These are phyloP conservation scores for Fomitopsis betulina DNA, from an alignment of 1,284 basidiomycete species.

Conservation along the genomic window DNA sequence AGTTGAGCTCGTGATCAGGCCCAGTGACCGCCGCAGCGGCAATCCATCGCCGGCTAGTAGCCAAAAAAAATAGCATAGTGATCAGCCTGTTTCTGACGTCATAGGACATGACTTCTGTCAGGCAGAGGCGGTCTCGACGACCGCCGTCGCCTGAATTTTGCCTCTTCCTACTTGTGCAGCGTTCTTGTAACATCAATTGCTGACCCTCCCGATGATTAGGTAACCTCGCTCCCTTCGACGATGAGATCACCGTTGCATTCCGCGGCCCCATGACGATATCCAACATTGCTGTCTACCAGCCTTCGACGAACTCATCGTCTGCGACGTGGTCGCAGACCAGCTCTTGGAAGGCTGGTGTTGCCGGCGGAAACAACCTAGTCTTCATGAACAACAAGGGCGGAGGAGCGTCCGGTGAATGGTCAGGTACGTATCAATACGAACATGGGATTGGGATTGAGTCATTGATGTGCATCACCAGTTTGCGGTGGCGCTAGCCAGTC, in stretches of 20 bases:
- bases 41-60: no score
- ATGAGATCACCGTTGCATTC: conserved; percentile 27
- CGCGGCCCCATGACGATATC: conserved; percentile 27
- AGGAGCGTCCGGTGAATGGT: conserved; percentile 22
- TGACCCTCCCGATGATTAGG: conserved; percentile 5
- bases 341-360: conserved; percentile 17
- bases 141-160: no score
- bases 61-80: no score
- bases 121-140: no score
- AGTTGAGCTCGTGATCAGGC: no score
- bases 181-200: background rate
- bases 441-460: background rate
- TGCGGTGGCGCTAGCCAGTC: conserved; percentile 20
- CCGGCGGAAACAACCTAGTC: conserved; percentile 20
- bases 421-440: conserved; percentile 15
- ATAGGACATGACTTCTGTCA: no score
- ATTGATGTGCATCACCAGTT: conserved; percentile 1
- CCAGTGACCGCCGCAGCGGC: no score
- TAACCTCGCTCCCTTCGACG: conserved; percentile 28
- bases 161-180: no score
- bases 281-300: conserved; percentile 29
- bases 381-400: conserved; percentile 31
- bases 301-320: conserved; percentile 12
- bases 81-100: no score
- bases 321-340: conserved; percentile 23